Base-by-base conservation (phyloP, 1,284 basidiomycete species). In the Irpex rosettiformis region DNA sequence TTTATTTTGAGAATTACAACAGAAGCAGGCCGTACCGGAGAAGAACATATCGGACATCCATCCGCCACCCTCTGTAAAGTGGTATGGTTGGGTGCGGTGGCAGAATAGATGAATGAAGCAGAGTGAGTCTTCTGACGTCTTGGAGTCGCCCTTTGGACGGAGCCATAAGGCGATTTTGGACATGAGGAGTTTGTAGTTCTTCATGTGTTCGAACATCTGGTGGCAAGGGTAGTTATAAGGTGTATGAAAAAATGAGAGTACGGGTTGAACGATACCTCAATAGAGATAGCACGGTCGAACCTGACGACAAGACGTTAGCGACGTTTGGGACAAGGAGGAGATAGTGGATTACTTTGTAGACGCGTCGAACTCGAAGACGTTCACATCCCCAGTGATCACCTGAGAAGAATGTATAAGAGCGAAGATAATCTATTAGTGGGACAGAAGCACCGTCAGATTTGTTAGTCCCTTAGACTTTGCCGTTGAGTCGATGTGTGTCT, bases 201-300 rank as follows among this genome's bases (percentile, higher is more conserved):
- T 90, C 88, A 90, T 89, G 68, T 92, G 90, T 66, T 92, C 89
- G 62, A 92, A 89, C 89, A 92, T 91, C 81, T 85, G 58, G n/a
- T 42, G 24, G 30, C 42, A 33, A 21, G 45, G 22, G 48, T 22
- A 22, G 10, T 16, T 5, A 37, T 18, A 22, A 52, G 4, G 43
- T 37, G 8, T 13, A 4, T 28, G 22, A 28, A 30, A 10, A 13
- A 6, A 7, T 30, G 16, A 10, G 33, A 16, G 33, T 37, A 16
- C 10, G 33, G 10, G 33, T 37, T 8, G 16, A 10, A 37, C 61
- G 28, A n/a, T 60, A 81, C 83, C 71, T 91, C 89, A 59, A 91
- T 91, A 16, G 86, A 87, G 7, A 91, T 66, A 58, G 91, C 86
- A 57, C 89, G 80, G 66, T 91, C 88, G 69, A 92, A 91, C 57